Evolutionary conservation across 164 flowering plant genomes (phyloP).

Genomic region (Santalum album): DNA sequence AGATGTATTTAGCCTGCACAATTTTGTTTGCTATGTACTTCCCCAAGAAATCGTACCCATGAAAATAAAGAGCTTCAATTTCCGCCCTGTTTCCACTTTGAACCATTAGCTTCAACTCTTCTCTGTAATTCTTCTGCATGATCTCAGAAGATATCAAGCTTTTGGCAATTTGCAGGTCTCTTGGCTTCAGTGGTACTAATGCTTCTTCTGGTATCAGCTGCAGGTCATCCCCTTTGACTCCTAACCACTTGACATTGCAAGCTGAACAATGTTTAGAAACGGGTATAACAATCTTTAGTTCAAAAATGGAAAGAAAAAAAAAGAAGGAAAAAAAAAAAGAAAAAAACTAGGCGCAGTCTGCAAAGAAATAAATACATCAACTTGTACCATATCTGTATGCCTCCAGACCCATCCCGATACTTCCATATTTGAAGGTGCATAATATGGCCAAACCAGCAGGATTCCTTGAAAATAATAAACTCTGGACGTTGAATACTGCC

Average conservation of each 20-base stretch:
- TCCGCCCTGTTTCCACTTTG: constrained; percentile 69
- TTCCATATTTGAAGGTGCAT: constrained; percentile 92
- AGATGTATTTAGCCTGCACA: constrained; percentile 65
- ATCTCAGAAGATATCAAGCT: constrained; percentile 68
- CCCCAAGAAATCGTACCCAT: constrained; percentile 69
- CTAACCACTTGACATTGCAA: constrained; percentile 92
- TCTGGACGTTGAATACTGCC: background rate
- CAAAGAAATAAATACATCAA: background rate
- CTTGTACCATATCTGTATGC: constrained; percentile 78
- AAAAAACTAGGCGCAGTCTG: background rate
- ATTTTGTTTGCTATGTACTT: constrained; percentile 68
- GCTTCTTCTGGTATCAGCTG: constrained; percentile 62
- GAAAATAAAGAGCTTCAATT: constrained; percentile 74
- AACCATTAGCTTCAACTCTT: constrained; percentile 63
- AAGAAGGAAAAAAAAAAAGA: background rate
- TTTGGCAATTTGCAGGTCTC: constrained; percentile 81
- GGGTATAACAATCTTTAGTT: background rate
- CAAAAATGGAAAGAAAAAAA: background rate
- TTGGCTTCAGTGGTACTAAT: constrained; percentile 50
- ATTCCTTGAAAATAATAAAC: constrained; percentile 40
- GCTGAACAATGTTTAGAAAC: constrained; percentile 33
- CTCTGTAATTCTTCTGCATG: constrained; percentile 65
- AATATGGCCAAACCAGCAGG: constrained; percentile 89
- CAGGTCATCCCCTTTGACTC: constrained; percentile 73
- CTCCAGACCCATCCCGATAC: constrained; percentile 94